Conservation (phyloP, 768 basidiomycete genomes). For the Mycena sanguinolenta region DNA sequence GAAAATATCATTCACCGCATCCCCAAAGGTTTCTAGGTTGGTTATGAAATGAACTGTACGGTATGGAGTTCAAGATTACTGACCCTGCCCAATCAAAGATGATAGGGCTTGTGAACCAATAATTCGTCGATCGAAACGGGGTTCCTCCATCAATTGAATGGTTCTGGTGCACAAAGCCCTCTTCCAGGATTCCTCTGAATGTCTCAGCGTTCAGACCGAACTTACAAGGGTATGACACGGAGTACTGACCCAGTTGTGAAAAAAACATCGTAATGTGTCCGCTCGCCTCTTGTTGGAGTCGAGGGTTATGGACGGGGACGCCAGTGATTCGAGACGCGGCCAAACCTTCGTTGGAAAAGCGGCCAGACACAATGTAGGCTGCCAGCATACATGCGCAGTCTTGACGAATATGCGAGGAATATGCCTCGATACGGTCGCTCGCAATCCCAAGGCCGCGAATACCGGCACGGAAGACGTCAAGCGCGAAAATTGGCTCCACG, state of each 20-base stretch:
- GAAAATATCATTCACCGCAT: no score
- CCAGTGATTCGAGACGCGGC: not conserved
- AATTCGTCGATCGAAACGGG: no score
- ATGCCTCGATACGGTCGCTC: no score
- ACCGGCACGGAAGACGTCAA: conserved; percentile 12
- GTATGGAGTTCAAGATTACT: no score
- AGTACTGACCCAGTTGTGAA: conserved; percentile 9
- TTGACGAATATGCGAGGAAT: not conserved
- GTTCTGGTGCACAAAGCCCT: conserved; percentile 3
- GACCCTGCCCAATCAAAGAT: no score
- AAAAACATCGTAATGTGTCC: not conserved
- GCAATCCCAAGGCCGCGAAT: not conserved
- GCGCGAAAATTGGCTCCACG: conserved; percentile 5
- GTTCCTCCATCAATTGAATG: conserved; percentile 2
- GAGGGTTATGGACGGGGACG: not conserved
- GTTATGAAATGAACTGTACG: no score
- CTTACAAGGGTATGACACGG: not conserved
- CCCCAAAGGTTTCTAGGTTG: no score
- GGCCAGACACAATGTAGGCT: not conserved
- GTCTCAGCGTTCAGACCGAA: not conserved
- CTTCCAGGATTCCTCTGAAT: conserved; percentile 16
- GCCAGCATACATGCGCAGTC: conserved; percentile 18
- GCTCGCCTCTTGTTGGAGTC: not conserved
- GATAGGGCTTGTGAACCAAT: no score
- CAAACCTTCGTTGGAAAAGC: not conserved